Evolutionary conservation across 495 filamentous ascomycete genomes (phyloP).

Genomic region (Achaetomiella virescens): DNA sequence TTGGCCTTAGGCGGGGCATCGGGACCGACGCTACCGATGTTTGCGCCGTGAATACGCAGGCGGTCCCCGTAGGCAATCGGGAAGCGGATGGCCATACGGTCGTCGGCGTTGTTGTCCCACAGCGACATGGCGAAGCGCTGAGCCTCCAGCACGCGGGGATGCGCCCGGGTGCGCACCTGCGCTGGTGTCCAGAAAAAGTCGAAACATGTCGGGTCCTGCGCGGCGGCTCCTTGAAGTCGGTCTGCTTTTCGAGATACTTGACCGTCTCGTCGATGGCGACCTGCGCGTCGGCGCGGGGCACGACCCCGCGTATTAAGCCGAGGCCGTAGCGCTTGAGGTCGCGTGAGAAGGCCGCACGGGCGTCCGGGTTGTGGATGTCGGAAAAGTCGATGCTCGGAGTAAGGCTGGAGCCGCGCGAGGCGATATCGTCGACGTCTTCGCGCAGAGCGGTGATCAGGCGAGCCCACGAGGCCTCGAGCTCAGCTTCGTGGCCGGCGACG

Average conservation of each 20-base stretch:
- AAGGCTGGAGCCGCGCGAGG: constrained; percentile 37
- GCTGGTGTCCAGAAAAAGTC: constrained; percentile 89
- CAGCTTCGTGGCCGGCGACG: constrained; percentile 59
- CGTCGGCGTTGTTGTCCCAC: constrained; percentile 71
- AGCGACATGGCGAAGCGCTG: constrained; percentile 75
- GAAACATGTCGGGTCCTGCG: constrained; percentile 67
- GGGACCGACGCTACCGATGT: constrained; percentile 33
- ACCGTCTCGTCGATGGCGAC: constrained; percentile 51
- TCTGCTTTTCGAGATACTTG: constrained; percentile 57
- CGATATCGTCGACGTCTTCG: constrained; percentile 53
- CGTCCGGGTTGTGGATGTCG: constrained; percentile 47
- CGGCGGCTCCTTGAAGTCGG: constrained; percentile 46
- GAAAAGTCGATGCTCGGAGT: constrained; percentile 62
- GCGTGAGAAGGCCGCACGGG: constrained; percentile 42
- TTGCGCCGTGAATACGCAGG: constrained; percentile 61
- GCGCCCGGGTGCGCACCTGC: constrained; percentile 70
- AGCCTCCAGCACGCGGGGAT: constrained; percentile 65
- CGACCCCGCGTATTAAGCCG: constrained; percentile 60
- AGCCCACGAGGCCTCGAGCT: constrained; percentile 63
- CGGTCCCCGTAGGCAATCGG: constrained; percentile 81
- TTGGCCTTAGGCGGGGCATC: constrained; percentile 20
- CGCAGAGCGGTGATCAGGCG: constrained; percentile 57
- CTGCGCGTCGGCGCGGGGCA: constrained; percentile 53
- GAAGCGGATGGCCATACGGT: constrained; percentile 48
- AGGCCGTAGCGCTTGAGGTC: constrained; percentile 61